Percentiles rank a stretch among this genome's conserved stretches.
These are phyloP conservation scores for Cyphellophora europaea DNA, from an alignment of 2,329 filamentous ascomycete genomes.

Conservation along the genomic window DNA sequence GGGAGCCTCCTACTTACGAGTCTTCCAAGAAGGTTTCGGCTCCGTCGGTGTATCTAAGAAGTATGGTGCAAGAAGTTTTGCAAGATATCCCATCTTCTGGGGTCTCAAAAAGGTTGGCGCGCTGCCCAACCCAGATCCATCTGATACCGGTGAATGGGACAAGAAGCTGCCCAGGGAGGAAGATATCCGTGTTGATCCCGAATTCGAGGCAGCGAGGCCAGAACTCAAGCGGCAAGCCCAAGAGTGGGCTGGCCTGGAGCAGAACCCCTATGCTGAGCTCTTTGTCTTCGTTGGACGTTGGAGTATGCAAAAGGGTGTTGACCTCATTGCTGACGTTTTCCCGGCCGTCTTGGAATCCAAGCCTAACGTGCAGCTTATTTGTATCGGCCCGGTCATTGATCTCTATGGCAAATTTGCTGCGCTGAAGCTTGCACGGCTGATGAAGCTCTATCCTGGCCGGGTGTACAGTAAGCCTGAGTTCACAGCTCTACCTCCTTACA, in stretches of 20 bases:
- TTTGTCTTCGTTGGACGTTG: constrained; percentile 62
- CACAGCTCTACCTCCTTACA: constrained; percentile 55
- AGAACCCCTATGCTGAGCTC: constrained; percentile 53
- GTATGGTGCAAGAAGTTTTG: constrained; percentile 57
- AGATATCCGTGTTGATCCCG: constrained; percentile 43
- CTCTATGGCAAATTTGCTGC: constrained; percentile 60
- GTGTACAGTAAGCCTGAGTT: constrained; percentile 63
- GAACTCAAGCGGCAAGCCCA: constrained; percentile 53
- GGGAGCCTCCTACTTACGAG: constrained; percentile 55
- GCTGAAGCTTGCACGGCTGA: constrained; percentile 54
- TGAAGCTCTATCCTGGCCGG: constrained; percentile 55
- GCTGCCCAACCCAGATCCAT: constrained; percentile 57
- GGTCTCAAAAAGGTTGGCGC: constrained; percentile 53
- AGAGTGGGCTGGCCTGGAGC: constrained; percentile 56
- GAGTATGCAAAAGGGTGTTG: constrained; percentile 61
- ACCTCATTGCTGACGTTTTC: constrained; percentile 60
- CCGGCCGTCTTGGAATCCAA: constrained; percentile 52
- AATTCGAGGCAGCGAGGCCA: constrained; percentile 44
- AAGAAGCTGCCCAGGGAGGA: constrained; percentile 41
- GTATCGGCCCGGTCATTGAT: constrained; percentile 57
- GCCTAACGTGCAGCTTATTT: constrained; percentile 52
- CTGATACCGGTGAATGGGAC: constrained; percentile 54
- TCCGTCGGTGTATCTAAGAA: constrained; percentile 61
- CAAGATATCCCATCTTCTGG: constrained; percentile 62
- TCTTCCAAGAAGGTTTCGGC: constrained; percentile 59